Evolutionary conservation across 192 early-diverging fungal genomes (phyloP).

Genomic region (Spizellomyces punctatus): DNA sequence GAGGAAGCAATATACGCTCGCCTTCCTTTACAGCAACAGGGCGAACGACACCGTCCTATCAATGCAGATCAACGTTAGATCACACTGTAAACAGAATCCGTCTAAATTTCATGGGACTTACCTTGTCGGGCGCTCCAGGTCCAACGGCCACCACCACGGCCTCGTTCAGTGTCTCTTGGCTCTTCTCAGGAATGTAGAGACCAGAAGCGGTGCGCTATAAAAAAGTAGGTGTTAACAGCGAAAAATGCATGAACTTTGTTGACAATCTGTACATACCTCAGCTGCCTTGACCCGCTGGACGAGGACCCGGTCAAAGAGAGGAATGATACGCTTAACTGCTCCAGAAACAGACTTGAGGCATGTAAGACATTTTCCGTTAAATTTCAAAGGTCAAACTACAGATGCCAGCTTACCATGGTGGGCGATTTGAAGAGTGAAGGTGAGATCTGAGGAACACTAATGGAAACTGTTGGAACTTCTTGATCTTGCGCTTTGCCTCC

Average conservation of each 20-base stretch:
- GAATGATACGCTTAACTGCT: conserved; percentile 66
- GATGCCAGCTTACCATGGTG: too few relatives aligned
- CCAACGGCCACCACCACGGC: conserved; percentile 93
- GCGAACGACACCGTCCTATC: conserved; percentile 76
- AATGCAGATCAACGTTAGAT: conserved; percentile 12
- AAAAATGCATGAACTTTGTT: neutral
- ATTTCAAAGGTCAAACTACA: too few relatives aligned
- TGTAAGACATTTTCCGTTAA: too few relatives aligned
- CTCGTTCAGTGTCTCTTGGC: conserved; percentile 97
- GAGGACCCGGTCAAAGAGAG: conserved; percentile 97
- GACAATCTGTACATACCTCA: conserved; percentile 48
- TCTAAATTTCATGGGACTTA: conserved; percentile 1
- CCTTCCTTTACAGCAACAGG: conserved; percentile 84
- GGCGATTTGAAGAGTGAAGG: too few relatives aligned
- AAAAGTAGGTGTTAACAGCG: neutral
- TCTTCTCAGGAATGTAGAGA: conserved; percentile 97
- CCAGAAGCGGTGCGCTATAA: conserved; percentile 90
- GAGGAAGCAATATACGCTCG: conserved; percentile 94
- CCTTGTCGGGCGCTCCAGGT: conserved; percentile 83
- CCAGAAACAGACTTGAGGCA: conserved; percentile 1
- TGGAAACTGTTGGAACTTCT: too few relatives aligned
- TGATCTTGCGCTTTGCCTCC: too few relatives aligned
- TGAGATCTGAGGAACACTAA: too few relatives aligned
- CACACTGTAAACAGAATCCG: neutral
- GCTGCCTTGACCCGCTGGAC: conserved; percentile 95